Conservation (phyloP, 352 stramenopile genomes). For the Phytophthora brassicae region DNA sequence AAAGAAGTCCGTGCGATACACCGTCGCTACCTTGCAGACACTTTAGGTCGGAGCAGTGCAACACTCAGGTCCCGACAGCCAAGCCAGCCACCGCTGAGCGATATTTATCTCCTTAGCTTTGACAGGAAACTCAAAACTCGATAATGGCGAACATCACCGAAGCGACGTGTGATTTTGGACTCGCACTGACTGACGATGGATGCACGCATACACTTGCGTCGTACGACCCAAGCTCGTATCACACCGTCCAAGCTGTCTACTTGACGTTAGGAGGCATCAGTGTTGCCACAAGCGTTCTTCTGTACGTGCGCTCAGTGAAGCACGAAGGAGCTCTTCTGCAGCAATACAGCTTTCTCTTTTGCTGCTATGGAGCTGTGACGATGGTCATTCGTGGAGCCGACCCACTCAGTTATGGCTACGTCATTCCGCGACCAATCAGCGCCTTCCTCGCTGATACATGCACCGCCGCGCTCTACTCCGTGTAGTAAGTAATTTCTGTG, state of each 20-base stretch:
- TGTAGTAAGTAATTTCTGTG: conserved; percentile 40
- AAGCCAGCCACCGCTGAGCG: conserved; percentile 7
- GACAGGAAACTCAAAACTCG: conserved; percentile 9
- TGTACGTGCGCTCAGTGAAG: conserved; percentile 40
- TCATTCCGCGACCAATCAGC: conserved; percentile 41
- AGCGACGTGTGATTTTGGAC: conserved; percentile 38
- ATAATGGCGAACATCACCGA: conserved; percentile 42
- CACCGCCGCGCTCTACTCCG: conserved; percentile 49
- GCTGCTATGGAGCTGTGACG: conserved; percentile 44
- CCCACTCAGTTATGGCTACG: conserved; percentile 43
- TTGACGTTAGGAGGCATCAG: conserved; percentile 29
- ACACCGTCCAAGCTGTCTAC: conserved; percentile 37
- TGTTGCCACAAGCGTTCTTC: conserved; percentile 32
- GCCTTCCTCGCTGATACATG: conserved; percentile 46
- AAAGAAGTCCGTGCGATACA: conserved; percentile 23
- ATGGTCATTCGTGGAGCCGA: conserved; percentile 46
- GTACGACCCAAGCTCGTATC: conserved; percentile 31
- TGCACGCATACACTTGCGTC: conserved; percentile 38
- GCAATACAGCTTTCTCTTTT: conserved; percentile 47
- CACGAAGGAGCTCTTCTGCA: conserved; percentile 43
- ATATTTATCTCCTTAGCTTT: conserved; percentile 25
- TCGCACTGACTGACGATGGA: conserved; percentile 29
- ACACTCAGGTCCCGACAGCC: conserved; percentile 11
- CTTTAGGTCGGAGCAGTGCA: neutral
- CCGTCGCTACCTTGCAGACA: conserved; percentile 11